Base-by-base conservation (phyloP, 1,284 basidiomycete species). In the Phellinidium pouzarii region DNA sequence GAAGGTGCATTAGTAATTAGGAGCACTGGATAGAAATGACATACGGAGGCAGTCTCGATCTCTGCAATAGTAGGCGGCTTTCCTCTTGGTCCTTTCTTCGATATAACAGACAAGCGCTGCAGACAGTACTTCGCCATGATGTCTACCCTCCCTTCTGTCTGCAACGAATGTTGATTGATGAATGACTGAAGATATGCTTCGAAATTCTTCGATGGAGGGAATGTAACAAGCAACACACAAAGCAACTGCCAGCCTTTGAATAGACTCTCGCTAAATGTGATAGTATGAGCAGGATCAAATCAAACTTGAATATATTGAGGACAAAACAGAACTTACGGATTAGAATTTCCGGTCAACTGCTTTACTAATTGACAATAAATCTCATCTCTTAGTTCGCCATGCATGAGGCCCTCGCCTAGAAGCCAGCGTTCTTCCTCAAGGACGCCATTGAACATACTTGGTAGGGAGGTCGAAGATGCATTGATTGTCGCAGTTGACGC, bases 331-430 rank as follows among this genome's bases (percentile, higher is more conserved):
- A 78, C 84, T 62, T 62, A 91, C 79, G 82, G 72, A 65, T 76
- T 85, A 3, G 90, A 83, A 65, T 95, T 95, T 43, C 77, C 78
- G 2, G 78, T 90, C 17, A 95, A 69, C 68, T 95, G 93, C 66
- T 95, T 95, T 78, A 94, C 84, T 27, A 91, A 61, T 61, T 95
- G 93, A 61, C 89, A 93, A 61, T 91, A 96, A 45, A 94, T 84
- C 70, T 95, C 93, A 66, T 96, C 93, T 56, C 93, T 71, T 61
- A 95, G 72, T 68, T 94, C 91, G 5, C 84, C 82, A 52, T 88
- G 80, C 1, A 75, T 68, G 31, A 95, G 73, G 1, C 90, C 91
- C 59, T 89, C 80, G 48, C 80, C 77, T 9, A 94, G 73, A 57
- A 95, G 67, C 88, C 90, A 94, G 22, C 90, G 75, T 59, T 93